Evolutionary conservation across 805 yeast species (phyloP).

Genomic region (Torulaspora delbrueckii): DNA sequence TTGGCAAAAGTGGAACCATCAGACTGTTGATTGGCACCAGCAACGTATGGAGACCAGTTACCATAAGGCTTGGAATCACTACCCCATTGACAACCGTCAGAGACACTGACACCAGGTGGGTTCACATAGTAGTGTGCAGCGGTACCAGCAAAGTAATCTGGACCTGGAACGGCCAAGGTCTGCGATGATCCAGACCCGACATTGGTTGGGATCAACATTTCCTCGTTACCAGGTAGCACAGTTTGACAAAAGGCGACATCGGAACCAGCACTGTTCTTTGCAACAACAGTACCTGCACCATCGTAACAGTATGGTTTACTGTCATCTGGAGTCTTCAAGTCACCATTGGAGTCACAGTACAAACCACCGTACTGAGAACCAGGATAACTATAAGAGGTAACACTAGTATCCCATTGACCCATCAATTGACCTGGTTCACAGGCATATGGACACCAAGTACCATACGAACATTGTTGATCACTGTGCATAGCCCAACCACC

Average conservation of each 20-base stretch:
- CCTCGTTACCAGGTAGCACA: constrained; percentile 90
- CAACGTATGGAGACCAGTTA: constrained; percentile 92
- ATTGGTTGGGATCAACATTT: constrained; percentile 83
- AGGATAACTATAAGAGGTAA: constrained; percentile 71
- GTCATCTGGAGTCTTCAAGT: constrained; percentile 55
- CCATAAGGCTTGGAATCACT: constrained; percentile 62
- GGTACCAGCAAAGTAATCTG: constrained; percentile 79
- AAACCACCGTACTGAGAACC: constrained; percentile 79
- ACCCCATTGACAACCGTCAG: constrained; percentile 86
- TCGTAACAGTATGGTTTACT: constrained; percentile 62
- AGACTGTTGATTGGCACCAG: constrained; percentile 79
- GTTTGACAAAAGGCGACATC: constrained; percentile 87
- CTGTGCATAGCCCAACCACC: constrained; percentile 87
- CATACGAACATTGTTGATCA: constrained; percentile 67
- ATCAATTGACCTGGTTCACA: constrained; percentile 83
- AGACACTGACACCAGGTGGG: constrained; percentile 72
- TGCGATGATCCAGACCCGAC: constrained; percentile 47
- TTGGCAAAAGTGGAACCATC: constrained; percentile 70
- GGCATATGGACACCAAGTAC: constrained; percentile 87
- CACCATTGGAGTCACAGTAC: constrained; percentile 68
- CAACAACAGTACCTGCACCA: constrained; percentile 71
- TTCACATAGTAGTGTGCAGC: constrained; percentile 84
- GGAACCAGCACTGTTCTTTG: constrained; percentile 49
- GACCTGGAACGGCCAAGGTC: constrained; percentile 76
- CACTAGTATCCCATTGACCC: constrained; percentile 83